Base-by-base conservation (phyloP, 495 filamentous ascomycete species). In the Hypoxylon subgilvum region DNA sequence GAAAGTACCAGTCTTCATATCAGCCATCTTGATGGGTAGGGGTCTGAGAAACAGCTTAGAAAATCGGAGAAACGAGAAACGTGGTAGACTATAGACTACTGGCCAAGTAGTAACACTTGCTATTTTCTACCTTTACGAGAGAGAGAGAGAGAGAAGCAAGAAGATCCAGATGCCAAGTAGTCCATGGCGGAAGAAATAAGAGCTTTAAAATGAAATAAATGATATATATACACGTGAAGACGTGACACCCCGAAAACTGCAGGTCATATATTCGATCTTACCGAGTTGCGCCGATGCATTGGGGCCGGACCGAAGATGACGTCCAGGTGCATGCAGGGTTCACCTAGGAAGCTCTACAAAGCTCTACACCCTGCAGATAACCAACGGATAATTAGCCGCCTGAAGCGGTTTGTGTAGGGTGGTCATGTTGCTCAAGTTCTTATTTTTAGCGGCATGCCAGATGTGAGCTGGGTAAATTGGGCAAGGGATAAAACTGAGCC, bases 1-100 rank as follows among this genome's bases (percentile, higher is more conserved):
- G 59, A 89, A 90, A 47, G 73, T 70, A 17, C 79, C 80, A 45
- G 77, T 82, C 41, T 72, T 76, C 67, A 77, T 77, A 50, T 77
- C 53, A 17, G 74, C 68, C 76, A 79, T 79, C 18, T 49, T 72
- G 63, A 23, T 14, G 17, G 9, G 18, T 30, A 1, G 17, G 4
- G 40, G 3, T 36, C 6, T 35, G 30, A 13, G 32, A 18, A 35
- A 47, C 9, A 19, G 6, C 21, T 19, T 39, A 40, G n/a, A 34
- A 0, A 50, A 25, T 28, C 10, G 18, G 13, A 32, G 21, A 38
- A 41, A 47, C 18, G 22, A 17, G n/a, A 17, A 3, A 34, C 12
- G 13, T 40, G 9, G 23, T 31, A 32, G 27, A 44, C 10, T 16
- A 8, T 27, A 14, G 16, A 35, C 13, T 4, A 44, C 40, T 1